A percentile compares a stretch with the other conserved stretches of the same genome.
Conservation (phyloP, 106 monocot genomes). For the Dendrobium huoshanense region DNA sequence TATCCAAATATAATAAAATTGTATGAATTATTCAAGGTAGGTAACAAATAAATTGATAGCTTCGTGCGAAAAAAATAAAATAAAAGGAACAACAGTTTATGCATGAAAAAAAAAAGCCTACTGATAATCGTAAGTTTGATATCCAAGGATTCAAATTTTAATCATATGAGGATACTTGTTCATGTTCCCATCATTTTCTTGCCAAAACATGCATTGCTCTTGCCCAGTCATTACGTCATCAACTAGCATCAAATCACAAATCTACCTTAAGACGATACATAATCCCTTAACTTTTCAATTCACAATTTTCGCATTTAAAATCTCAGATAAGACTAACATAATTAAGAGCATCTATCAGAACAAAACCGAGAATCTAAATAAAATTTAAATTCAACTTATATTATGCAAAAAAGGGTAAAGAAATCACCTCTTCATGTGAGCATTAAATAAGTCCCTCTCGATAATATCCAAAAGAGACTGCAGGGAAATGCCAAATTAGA, state of each 20-base stretch:
- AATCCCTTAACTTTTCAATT: neutral
- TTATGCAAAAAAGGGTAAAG: neutral
- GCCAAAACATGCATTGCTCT: neutral
- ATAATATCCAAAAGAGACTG: conserved; percentile 89
- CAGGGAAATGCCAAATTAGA: conserved; percentile 13
- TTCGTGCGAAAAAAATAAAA: too few species aligned
- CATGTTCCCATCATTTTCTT: neutral
- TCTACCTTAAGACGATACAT: neutral
- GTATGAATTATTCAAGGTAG: too few species aligned
- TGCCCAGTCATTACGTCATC: neutral
- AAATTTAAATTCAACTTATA: neutral
- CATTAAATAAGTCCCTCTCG: conserved; percentile 81
- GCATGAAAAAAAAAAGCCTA: too few species aligned
- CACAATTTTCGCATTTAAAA: neutral
- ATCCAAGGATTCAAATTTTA: neutral
- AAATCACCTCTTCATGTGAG: conserved; percentile 86
- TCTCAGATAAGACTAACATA: neutral
- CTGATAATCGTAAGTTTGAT: too few species aligned
- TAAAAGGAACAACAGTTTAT: too few species aligned
- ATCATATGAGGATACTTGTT: neutral
- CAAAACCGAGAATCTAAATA: too few species aligned
- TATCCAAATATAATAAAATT: too few species aligned
- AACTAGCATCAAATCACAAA: neutral
- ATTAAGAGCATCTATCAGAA: conserved; percentile 1
- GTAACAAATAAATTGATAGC: too few species aligned